phyloP scores from a whole-genome alignment of 805 yeast species.

The Ogataea saltuana region DNA sequence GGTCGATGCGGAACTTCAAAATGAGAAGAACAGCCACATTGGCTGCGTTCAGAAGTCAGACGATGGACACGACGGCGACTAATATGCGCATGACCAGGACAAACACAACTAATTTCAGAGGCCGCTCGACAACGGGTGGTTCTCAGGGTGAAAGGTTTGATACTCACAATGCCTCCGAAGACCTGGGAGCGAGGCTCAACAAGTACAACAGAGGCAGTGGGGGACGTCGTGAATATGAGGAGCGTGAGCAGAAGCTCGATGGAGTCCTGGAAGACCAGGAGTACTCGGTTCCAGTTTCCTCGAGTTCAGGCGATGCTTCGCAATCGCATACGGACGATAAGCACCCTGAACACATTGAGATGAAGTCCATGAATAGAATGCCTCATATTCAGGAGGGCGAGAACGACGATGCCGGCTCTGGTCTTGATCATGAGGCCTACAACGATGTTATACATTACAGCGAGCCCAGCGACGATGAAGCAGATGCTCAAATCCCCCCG shows the following conservation, averaged over 20 bases:
- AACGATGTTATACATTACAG: constrained; percentile 35
- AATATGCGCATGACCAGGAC: constrained; percentile 11
- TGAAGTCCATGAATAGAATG: constrained; percentile 8
- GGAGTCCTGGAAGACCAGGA: constrained; percentile 21
- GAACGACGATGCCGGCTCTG: constrained; percentile 7
- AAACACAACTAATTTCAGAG: constrained; percentile 6
- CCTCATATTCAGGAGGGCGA: background rate
- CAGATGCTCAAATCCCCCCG: background rate
- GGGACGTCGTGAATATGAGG: constrained; percentile 9
- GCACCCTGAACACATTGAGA: constrained; percentile 13
- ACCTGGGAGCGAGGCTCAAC: constrained; percentile 26
- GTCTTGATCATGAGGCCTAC: constrained; percentile 6
- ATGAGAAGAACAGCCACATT: constrained; percentile 81
- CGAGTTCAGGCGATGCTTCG: constrained; percentile 25
- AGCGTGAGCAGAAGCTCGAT: constrained; percentile 20
- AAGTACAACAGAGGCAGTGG: constrained; percentile 15
- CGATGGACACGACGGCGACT: constrained; percentile 26
- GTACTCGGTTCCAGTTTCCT: constrained; percentile 16
- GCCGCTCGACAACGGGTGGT: background rate
- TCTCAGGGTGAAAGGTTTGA: constrained; percentile 18
- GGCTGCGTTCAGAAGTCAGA: constrained; percentile 45
- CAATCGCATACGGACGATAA: constrained; percentile 10
- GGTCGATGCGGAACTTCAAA: constrained; percentile 75
- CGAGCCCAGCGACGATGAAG: constrained; percentile 45
- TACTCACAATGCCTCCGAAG: constrained; percentile 37